Evolutionary conservation across 768 basidiomycete genomes (phyloP), one percentile per base, ranked within the genome.

Genomic region (Kwoniella mangroviensis): DNA sequence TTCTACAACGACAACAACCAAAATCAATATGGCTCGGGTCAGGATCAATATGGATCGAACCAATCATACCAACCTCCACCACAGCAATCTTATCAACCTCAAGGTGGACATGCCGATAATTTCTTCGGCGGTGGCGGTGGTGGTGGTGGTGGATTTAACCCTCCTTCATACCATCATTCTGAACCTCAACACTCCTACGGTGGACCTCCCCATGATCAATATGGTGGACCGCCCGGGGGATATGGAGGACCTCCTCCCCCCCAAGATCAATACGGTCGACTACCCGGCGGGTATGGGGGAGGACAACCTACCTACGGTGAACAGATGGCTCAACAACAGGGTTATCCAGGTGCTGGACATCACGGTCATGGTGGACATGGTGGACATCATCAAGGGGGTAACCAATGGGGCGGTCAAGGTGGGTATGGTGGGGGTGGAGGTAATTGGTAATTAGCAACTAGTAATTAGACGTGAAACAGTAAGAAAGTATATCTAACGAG

Each of bases 181-280:
- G 60, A 65, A 7, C 63, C 62, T 40, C 67, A 68, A 43, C 55
- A 58, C 11, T 28, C 24, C 53, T 45, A 65, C 34, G 55, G 51
- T 24, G 69, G 64, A 15, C 59, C 61, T 49, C 63, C 64, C 22
- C 65, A 49, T 21, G 67, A 26, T 49, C 52, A 42, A 6, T 57
- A 54, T 49, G 45, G 58, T 40, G 61, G 66, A 12, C 55, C 45
- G 11, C 45, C 61, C 43, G 70, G 60, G 2, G 42, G 56, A 28
- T 45, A 53, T 42, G 54, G 63, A 12, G 67, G 66, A 57, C 58
- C 57, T 15, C 71, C 71, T 53, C 71, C 61, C 7, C 70, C 64
- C 40, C 71, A 63, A 19, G 49, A 40, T 40, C 51, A 63, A 26
- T 49, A 53, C 28, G 63, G 63, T 56, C 54, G 63, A 49, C 61